Conservation (phyloP, 1,139 yeast species). For the Nematodospora anomalae region DNA sequence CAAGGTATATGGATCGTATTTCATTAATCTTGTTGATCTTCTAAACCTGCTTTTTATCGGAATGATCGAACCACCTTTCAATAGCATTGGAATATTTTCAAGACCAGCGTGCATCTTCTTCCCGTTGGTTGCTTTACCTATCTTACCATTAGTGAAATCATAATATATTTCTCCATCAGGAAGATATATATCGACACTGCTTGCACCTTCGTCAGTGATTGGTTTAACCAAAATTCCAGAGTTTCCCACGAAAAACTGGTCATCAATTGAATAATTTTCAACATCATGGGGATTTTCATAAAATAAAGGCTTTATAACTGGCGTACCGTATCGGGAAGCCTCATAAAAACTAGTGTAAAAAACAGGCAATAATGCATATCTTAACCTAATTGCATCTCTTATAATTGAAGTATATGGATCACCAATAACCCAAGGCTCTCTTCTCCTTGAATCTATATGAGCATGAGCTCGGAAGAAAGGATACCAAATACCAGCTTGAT, state of each 20-base stretch:
- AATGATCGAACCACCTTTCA: constrained; percentile 77
- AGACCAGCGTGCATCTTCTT: constrained; percentile 23
- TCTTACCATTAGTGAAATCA: constrained; percentile 47
- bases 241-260: constrained; percentile 77
- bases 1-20: constrained; percentile 79
- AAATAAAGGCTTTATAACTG: constrained; percentile 75
- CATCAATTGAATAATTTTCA: constrained; percentile 63
- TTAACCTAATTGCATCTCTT: constrained; percentile 65
- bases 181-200: constrained; percentile 48
- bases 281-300: constrained; percentile 59
- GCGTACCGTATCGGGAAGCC: constrained; percentile 60
- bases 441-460: constrained; percentile 85
- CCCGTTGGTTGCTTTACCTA: constrained; percentile 1
- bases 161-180: constrained; percentile 69
- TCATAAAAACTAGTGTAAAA: constrained; percentile 80
- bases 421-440: constrained; percentile 89
- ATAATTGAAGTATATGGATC: constrained; percentile 71
- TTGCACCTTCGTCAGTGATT: constrained; percentile 58
- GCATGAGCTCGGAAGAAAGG: constrained; percentile 98
- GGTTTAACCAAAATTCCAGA: constrained; percentile 83
- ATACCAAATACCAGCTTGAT: constrained; percentile 92
- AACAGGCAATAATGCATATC: constrained; percentile 77
- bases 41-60: constrained; percentile 72
- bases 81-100: constrained; percentile 65
- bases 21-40: constrained; percentile 77